A percentile compares a stretch with the other conserved stretches of the same genome.
These are phyloP conservation scores for Nigrospora osmanthi DNA, from an alignment of 2,329 filamentous ascomycete species.

Conservation along the genomic window DNA sequence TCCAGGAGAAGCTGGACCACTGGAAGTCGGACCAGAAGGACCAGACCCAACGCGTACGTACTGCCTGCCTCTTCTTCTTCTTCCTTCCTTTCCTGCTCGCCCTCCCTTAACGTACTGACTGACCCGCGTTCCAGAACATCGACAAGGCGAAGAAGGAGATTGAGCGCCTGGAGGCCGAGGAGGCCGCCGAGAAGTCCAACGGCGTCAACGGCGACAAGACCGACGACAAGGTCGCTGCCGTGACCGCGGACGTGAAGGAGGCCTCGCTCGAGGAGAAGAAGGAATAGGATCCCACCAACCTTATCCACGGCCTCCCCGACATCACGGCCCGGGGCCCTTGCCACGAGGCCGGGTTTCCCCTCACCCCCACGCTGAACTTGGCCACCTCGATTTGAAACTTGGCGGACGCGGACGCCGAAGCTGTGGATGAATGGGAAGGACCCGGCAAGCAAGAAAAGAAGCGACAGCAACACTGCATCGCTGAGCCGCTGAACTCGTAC, in stretches of 20 bases:
- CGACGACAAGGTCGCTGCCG: conserved; percentile 44
- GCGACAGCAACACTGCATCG: too few species aligned
- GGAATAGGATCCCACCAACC: conserved; percentile 27
- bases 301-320: not conserved
- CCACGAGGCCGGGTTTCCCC: not conserved
- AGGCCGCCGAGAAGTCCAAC: conserved; percentile 40
- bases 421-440: too few species aligned
- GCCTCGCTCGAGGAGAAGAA: conserved; percentile 44
- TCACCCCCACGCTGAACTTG: not conserved
- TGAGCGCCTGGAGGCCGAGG: conserved; percentile 70
- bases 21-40: conserved; percentile 88
- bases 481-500: not conserved
- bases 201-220: conserved; percentile 37
- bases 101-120: conserved; percentile 16
- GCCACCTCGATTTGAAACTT: not conserved
- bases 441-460: too few species aligned
- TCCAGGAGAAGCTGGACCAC: conserved; percentile 81
- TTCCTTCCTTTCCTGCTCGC: not conserved
- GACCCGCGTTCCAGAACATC: conserved; percentile 67
- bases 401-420: too few species aligned
- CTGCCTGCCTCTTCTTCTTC: too few species aligned
- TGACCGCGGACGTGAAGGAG: conserved; percentile 43
- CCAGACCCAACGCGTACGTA: conserved; percentile 82
- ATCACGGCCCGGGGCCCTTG: not conserved
- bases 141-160: conserved; percentile 96